Conservation (phyloP, 2,329 filamentous ascomycete genomes). For the Penicillium olsonii region DNA sequence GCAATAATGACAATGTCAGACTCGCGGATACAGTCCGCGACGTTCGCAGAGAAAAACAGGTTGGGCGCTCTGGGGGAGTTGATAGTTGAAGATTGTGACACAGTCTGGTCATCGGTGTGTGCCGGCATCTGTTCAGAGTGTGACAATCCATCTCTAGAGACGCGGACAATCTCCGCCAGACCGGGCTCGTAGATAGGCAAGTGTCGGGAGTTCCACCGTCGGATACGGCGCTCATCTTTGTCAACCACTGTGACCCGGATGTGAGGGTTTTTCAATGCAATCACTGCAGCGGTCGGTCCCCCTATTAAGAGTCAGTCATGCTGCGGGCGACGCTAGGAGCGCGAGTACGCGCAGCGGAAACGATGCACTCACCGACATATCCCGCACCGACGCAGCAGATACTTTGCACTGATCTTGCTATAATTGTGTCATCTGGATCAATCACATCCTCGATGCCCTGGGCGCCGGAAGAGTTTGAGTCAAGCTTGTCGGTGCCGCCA, state of each 20-base stretch:
- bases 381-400: slow-evolving; percentile 30
- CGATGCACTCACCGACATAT: slow-evolving; percentile 20
- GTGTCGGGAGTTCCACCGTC: slow-evolving; percentile 30
- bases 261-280: slow-evolving; percentile 29
- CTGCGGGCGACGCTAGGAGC: background rate
- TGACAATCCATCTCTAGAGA: slow-evolving; percentile 14
- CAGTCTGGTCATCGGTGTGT: background rate
- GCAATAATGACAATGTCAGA: slow-evolving; percentile 74
- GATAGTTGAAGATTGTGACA: background rate
- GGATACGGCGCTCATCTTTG: slow-evolving; percentile 23
- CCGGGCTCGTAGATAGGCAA: slow-evolving; percentile 30
- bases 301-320: slow-evolving; percentile 8
- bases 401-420: slow-evolving; percentile 12
- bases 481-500: slow-evolving; percentile 2
- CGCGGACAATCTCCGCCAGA: slow-evolving; percentile 21
- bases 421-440: background rate
- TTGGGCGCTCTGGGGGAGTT: slow-evolving; percentile 51
- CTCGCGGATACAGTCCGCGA: slow-evolving; percentile 61
- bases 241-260: slow-evolving; percentile 31
- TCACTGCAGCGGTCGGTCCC: slow-evolving; percentile 25
- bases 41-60: slow-evolving; percentile 71
- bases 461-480: background rate
- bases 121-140: background rate
- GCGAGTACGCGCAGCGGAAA: background rate
- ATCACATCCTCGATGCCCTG: background rate